phyloP scores from a whole-genome alignment of 192 early-diverging fungal species.

The Thamnidium elegans region DNA sequence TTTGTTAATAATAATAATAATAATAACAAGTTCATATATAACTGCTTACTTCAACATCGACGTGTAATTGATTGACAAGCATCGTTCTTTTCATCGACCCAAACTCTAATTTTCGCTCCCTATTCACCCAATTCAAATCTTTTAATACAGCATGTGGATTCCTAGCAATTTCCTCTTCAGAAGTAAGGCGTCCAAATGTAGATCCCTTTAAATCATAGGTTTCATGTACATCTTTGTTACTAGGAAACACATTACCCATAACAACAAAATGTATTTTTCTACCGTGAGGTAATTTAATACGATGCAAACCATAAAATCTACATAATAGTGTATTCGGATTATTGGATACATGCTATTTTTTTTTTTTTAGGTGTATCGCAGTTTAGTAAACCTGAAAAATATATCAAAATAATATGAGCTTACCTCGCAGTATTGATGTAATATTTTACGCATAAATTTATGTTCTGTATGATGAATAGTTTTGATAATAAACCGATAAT shows the following conservation, averaged over 20 bases:
- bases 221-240: slow-evolving; percentile 95
- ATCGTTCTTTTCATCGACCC: slow-evolving; percentile 77
- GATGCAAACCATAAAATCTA: slow-evolving; percentile 93
- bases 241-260: slow-evolving; percentile 98
- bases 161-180: slow-evolving; percentile 67
- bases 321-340: slow-evolving; percentile 92
- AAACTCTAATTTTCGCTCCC: slow-evolving; percentile 70
- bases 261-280: slow-evolving; percentile 98
- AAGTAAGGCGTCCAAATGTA: slow-evolving; percentile 77
- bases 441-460: slow-evolving; percentile 86
- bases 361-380: neutral
- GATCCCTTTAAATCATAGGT: slow-evolving; percentile 97
- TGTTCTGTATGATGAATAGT: slow-evolving; percentile 95
- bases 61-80: slow-evolving; percentile 83
- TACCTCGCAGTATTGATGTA: slow-evolving; percentile 85
- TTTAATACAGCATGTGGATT: slow-evolving; percentile 93
- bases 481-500: slow-evolving; percentile 99
- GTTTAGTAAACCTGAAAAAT: neutral
- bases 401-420: neutral
- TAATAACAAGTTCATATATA: neutral
- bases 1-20: neutral
- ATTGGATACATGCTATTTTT: slow-evolving; percentile 69
- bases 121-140: slow-evolving; percentile 92
- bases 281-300: slow-evolving; percentile 91
- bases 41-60: slow-evolving; percentile 70